Evolutionary conservation across 2,329 filamentous ascomycete species (phyloP).

Genomic region (Epichloe aotearoae): DNA sequence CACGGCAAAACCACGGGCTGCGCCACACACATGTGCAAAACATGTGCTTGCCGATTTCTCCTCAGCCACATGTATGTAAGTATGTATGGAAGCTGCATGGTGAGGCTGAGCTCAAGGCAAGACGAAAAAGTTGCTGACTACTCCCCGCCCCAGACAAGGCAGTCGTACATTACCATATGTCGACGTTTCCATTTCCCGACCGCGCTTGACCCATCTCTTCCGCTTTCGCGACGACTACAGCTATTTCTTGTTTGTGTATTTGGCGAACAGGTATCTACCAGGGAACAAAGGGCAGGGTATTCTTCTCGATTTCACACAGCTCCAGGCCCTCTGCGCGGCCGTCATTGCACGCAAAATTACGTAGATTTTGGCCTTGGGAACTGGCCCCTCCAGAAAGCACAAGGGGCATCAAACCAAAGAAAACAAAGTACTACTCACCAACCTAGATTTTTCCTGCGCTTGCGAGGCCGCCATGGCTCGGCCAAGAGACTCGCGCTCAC

Average conservation of each 20-base stretch:
- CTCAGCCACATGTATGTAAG: not conserved
- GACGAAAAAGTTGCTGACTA: not conserved
- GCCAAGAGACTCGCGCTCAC: conserved; percentile 66
- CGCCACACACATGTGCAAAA: not conserved
- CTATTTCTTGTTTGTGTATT: no score
- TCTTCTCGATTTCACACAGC: not conserved
- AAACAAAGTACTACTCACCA: conserved; percentile 26
- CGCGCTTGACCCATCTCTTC: not conserved
- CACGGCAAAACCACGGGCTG: conserved; percentile 1
- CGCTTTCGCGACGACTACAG: not conserved
- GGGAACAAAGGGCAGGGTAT: not conserved
- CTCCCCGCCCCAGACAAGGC: not conserved
- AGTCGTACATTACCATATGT: not conserved
- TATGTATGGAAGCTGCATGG: not conserved
- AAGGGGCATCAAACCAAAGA: not conserved
- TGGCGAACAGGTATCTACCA: no score
- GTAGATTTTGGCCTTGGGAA: not conserved
- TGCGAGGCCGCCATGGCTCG: conserved; percentile 42
- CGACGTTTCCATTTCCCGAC: not conserved
- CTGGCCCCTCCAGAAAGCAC: not conserved
- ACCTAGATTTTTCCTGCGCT: conserved; percentile 27
- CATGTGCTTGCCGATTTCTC: not conserved
- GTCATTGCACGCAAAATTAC: not conserved
- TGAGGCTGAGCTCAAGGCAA: not conserved
- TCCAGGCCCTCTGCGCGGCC: not conserved